Conservation (phyloP, 805 yeast species). For the Pichia gijzeniarum region DNA sequence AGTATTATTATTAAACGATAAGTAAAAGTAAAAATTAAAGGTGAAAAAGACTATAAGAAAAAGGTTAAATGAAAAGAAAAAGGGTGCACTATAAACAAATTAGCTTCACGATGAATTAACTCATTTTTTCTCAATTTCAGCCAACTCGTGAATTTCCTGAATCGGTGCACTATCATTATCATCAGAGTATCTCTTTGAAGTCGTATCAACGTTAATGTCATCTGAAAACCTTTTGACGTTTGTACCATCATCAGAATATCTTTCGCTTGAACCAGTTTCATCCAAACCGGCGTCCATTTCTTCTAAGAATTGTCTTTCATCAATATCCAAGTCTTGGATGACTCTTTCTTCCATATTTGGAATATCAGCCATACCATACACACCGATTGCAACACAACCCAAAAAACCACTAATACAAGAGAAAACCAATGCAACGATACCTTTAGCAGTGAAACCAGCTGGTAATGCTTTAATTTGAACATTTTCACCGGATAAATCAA, state of each 20-base stretch:
- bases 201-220: conserved; percentile 7
- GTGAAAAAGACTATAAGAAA: background rate
- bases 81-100: background rate
- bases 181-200: conserved; percentile 8
- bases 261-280: conserved; percentile 9
- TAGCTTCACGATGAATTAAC: background rate
- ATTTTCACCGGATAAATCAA: conserved; percentile 70
- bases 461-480: conserved; percentile 66
- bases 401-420: conserved; percentile 79
- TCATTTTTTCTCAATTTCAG: conserved; percentile 1
- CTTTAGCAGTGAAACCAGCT: conserved; percentile 87
- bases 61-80: background rate
- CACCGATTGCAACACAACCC: conserved; percentile 69
- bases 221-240: conserved; percentile 10
- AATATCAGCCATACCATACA: conserved; percentile 84
- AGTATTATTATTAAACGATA: background rate
- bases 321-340: conserved; percentile 46
- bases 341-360: conserved; percentile 60
- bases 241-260: conserved; percentile 13
- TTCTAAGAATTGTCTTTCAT: conserved; percentile 33
- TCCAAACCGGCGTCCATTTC: conserved; percentile 7
- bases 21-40: background rate
- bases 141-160: conserved; percentile 6
- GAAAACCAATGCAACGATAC: conserved; percentile 90
- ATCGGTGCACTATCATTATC: background rate